A percentile compares a stretch with the other conserved stretches of the same genome.
Evolutionary conservation across 805 yeast species (phyloP).

Genomic region (Crinitomyces ghanaensis): DNA sequence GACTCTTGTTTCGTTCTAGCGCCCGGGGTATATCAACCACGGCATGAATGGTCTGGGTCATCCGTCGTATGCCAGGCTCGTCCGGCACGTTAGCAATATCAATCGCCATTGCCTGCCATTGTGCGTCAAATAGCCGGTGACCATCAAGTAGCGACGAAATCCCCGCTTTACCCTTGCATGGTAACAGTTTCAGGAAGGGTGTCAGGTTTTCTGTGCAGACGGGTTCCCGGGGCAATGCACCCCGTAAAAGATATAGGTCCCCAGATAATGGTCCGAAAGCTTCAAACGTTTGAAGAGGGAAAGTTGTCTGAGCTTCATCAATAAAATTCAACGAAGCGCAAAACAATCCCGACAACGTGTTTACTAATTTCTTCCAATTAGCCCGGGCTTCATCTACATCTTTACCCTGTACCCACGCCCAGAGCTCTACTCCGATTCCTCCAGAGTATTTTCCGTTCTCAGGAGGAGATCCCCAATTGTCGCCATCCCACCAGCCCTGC

Average conservation of each 20-base stretch:
- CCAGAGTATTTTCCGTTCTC: constrained; percentile 62
- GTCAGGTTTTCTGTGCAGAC: constrained; percentile 95
- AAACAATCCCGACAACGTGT: constrained; percentile 77
- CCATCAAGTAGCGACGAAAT: constrained; percentile 79
- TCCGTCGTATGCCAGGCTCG: constrained; percentile 15
- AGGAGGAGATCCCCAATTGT: constrained; percentile 77
- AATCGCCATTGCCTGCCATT: constrained; percentile 89
- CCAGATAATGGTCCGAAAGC: constrained; percentile 16
- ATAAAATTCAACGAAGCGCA: constrained; percentile 92
- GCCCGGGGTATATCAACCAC: constrained; percentile 63
- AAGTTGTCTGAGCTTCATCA: constrained; percentile 66
- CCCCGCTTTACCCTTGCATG: constrained; percentile 88
- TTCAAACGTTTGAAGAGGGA: constrained; percentile 37
- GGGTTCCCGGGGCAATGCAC: constrained; percentile 89
- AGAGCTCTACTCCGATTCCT: constrained; percentile 90
- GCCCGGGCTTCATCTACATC: constrained; percentile 41
- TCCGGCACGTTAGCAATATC: constrained; percentile 56
- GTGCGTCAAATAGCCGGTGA: constrained; percentile 71
- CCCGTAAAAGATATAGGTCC: constrained; percentile 45
- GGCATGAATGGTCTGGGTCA: constrained; percentile 59
- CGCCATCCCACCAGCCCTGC: constrained; percentile 93
- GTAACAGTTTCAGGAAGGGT: constrained; percentile 79
- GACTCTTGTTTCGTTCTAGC: constrained; percentile 48
- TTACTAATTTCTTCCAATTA: constrained; percentile 62
- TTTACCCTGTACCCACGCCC: constrained; percentile 71